A percentile compares a stretch with the other conserved stretches of the same genome.
phyloP scores from a whole-genome alignment of 2,329 filamentous ascomycete genomes.

The Aspergillus eucalypticola region DNA sequence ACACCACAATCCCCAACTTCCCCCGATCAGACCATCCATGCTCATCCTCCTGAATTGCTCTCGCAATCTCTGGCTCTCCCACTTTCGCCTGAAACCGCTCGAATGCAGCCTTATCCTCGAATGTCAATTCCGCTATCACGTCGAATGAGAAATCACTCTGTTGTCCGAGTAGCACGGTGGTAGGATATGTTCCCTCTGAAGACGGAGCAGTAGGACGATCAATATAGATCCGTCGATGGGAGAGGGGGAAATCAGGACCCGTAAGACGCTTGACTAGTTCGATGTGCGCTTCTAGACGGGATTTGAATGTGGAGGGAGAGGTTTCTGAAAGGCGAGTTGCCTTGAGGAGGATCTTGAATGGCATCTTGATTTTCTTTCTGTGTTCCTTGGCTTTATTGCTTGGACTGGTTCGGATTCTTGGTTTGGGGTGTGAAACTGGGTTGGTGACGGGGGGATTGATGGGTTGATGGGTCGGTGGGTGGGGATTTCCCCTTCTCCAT shows the following conservation, averaged over 20 bases:
- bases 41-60: not conserved
- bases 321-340: not conserved
- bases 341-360: not conserved
- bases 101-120: not conserved
- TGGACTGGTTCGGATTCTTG: not conserved
- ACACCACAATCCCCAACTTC: not conserved
- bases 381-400: not conserved
- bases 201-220: not conserved
- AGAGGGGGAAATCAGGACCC: not conserved
- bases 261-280: not conserved
- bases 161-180: not conserved
- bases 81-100: not conserved
- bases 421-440: not conserved
- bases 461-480: not conserved
- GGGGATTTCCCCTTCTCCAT: not conserved
- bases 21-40: not conserved
- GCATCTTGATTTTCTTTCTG: not conserved
- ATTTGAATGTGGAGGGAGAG: not conserved
- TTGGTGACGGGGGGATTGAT: not conserved
- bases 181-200: not conserved
- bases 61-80: not conserved
- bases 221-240: slow-evolving; percentile 1
- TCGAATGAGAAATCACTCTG: not conserved
- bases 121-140: not conserved
- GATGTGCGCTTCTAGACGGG: not conserved